Evolutionary conservation across 108 stramenopile species (phyloP).

Genomic region (Mayamaea pseudoterrestris): DNA sequence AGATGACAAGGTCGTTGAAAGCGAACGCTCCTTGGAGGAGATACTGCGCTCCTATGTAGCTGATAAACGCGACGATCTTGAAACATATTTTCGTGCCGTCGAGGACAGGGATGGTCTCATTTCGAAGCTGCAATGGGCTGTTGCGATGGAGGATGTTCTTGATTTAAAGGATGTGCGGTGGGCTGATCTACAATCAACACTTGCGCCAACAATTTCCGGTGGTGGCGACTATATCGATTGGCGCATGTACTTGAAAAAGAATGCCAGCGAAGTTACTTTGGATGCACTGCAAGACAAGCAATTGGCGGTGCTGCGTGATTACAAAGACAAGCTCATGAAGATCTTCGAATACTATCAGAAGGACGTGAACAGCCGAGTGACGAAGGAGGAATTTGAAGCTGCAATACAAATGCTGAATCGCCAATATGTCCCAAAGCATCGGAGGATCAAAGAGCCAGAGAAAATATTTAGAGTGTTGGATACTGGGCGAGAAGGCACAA

Average conservation of each 20-base stretch:
- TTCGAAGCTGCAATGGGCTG: too few relatives aligned
- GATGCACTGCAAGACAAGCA: too few relatives aligned
- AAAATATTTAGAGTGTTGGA: too few relatives aligned
- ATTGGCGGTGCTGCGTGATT: not conserved
- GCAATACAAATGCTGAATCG: not conserved
- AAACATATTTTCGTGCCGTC: not conserved
- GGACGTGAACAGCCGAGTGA: too few relatives aligned
- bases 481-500: too few relatives aligned
- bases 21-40: not conserved
- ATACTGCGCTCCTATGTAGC: not conserved
- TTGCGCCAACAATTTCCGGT: not conserved
- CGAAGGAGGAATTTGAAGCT: not conserved
- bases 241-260: not conserved
- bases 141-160: too few relatives aligned
- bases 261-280: too few relatives aligned
- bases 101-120: too few relatives aligned
- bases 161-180: too few relatives aligned
- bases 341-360: constrained; percentile 12
- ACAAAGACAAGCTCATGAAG: constrained; percentile 10
- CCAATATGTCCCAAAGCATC: too few relatives aligned
- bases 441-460: too few relatives aligned
- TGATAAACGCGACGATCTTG: not conserved
- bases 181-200: not conserved
- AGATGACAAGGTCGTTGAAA: not conserved
- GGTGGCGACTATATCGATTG: not conserved